Conservation (phyloP, 129 eudicot species). For the Saussurea involucrata region DNA sequence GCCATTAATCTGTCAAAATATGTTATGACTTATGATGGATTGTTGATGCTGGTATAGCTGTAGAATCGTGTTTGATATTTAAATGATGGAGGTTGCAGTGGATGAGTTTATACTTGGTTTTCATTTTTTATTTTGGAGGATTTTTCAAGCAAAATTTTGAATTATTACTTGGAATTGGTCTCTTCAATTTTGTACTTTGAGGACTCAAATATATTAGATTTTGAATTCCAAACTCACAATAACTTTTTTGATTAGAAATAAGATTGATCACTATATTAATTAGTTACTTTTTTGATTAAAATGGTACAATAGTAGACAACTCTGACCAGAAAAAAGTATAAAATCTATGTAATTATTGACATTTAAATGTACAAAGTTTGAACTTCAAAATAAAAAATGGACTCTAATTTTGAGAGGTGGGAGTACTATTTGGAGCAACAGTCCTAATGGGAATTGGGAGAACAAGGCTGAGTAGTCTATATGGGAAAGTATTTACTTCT, state of each 20-base stretch:
- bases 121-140: background rate
- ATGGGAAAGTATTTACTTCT: background rate
- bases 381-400: background rate
- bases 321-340: background rate
- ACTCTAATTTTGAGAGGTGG: background rate
- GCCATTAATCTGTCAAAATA: constrained; percentile 9
- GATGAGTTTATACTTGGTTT: background rate
- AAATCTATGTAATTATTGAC: background rate
- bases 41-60: background rate
- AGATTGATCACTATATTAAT: constrained; percentile 3
- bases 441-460: background rate
- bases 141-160: background rate
- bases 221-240: background rate
- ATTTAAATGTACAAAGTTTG: background rate
- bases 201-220: background rate
- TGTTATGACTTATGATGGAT: background rate
- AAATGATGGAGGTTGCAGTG: background rate
- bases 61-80: background rate
- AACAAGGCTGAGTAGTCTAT: constrained; percentile 5
- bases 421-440: constrained; percentile 6
- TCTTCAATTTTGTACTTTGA: background rate
- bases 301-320: background rate
- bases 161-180: background rate
- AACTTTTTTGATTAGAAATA: background rate
- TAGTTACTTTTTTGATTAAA: too few relatives aligned